Percentiles rank a stretch among this genome's conserved stretches.
These are phyloP conservation scores for Fusarium lyarnte DNA, from an alignment of 2,329 filamentous ascomycete genomes.

Conservation along the genomic window DNA sequence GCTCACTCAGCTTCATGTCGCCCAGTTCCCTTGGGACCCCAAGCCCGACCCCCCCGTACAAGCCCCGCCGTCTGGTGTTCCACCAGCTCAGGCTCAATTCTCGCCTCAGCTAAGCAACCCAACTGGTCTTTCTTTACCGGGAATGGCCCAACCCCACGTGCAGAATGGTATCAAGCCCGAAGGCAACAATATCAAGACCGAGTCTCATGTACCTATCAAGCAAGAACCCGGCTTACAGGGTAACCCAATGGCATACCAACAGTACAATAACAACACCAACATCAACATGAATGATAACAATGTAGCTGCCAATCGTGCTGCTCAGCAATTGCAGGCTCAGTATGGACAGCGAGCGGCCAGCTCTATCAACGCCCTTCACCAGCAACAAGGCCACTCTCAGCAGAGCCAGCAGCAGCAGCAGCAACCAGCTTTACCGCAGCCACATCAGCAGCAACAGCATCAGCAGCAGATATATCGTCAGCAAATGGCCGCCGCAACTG, in stretches of 20 bases:
- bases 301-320: slow-evolving; percentile 64
- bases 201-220: slow-evolving; percentile 56
- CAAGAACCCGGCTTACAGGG: slow-evolving; percentile 54
- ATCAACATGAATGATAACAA: slow-evolving; percentile 46
- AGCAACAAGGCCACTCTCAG: slow-evolving; percentile 43
- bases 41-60: slow-evolving; percentile 70
- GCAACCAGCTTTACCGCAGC: slow-evolving; percentile 43
- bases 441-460: slow-evolving; percentile 44
- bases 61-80: slow-evolving; percentile 43
- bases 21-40: slow-evolving; percentile 95
- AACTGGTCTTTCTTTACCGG: slow-evolving; percentile 44
- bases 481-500: slow-evolving; percentile 37
- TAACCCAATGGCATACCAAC: slow-evolving; percentile 47
- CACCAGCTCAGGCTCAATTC: slow-evolving; percentile 46
- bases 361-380: slow-evolving; percentile 71
- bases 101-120: slow-evolving; percentile 41
- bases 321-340: slow-evolving; percentile 64
- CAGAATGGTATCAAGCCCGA: slow-evolving; percentile 57
- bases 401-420: slow-evolving; percentile 26
- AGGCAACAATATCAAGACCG: slow-evolving; percentile 56
- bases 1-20: slow-evolving; percentile 84
- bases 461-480: slow-evolving; percentile 49
- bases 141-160: slow-evolving; percentile 40
- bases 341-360: slow-evolving; percentile 72
- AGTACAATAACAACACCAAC: slow-evolving; percentile 41